Base-by-base conservation (phyloP, 2,329 filamentous ascomycete species). In the Talaromyces funiculosus region DNA sequence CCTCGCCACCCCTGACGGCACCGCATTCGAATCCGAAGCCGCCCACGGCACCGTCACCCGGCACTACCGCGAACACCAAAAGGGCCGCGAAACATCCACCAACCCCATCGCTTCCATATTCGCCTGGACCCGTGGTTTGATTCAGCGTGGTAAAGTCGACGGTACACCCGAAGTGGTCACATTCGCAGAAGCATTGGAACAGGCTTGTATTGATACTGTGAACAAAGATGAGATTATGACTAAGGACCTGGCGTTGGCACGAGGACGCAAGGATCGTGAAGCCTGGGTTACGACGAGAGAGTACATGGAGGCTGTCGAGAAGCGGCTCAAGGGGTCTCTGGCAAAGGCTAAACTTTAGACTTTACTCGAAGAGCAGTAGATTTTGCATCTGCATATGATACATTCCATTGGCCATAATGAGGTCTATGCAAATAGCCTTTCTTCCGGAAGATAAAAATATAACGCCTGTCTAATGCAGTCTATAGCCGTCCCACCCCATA, bases 101-200 rank as follows among this genome's bases (percentile, higher is more conserved):
- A 97, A 99, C 86, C 94, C 94, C 63, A 97, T 97, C 71, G 94
- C 94, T 65, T 96, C 91, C 75, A 97, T 99, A 81, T 99, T 97
- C 77, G 94, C 94, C 71, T 99, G 94, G 94, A 97, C 94, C 63
- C 89, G 94, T 62, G 94, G 94, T 71, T 86, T 99, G 53, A 81
- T 90, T 68, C 94, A 97, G 84, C 90, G 94, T 70, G 94, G 94
- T 69, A 89, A 90, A 80, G 86, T 99, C 67, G 94, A 99, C 78
- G 81, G 86, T 57, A 97, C 92, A n/a, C 92, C 92, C 31, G 92
- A 97, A 67, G 82, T 99, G 29, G 86, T 96, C 62, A 84, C 90
- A 55, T 99, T 96, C 72, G 94, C 93, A 62, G 90, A 97, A 81
- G 85, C 84, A 72, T 85, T 99, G 59, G 94, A 99, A 84, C 84